Percentiles rank a stretch among this genome's conserved stretches.
These are phyloP conservation scores for Plantago major DNA, from an alignment of 257 asterid genomes.

Conservation along the genomic window DNA sequence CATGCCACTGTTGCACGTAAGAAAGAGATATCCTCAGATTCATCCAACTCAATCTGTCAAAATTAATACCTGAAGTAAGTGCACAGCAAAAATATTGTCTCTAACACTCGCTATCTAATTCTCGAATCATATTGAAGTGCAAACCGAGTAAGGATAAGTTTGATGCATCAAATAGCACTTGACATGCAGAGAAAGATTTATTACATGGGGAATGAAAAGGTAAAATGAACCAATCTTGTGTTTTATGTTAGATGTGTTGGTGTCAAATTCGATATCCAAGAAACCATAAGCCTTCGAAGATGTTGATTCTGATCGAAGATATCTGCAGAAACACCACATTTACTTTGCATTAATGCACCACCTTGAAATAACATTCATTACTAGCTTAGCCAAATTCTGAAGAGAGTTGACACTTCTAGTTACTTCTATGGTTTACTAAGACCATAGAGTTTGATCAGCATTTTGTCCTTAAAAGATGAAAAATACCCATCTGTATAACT, in stretches of 20 bases:
- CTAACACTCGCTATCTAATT: conserved; percentile 11
- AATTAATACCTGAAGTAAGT: conserved; percentile 20
- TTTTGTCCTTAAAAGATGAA: neutral
- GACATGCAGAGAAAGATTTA: conserved; percentile 16
- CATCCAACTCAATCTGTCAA: conserved; percentile 73
- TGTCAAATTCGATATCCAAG: conserved; percentile 52
- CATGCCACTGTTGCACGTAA: conserved; percentile 67
- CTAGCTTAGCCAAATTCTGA: neutral
- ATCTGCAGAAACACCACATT: conserved; percentile 40
- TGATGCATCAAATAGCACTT: neutral
- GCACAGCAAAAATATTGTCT: neutral
- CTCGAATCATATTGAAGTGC: conserved; percentile 2
- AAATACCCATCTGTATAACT: neutral
- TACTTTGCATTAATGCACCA: conserved; percentile 6
- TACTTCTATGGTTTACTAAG: neutral
- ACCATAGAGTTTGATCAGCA: conserved; percentile 2
- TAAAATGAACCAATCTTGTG: conserved; percentile 55
- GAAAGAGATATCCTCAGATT: conserved; percentile 57
- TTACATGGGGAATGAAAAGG: conserved; percentile 81
- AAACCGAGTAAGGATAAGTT: conserved; percentile 4
- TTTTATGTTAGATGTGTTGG: conserved; percentile 36
- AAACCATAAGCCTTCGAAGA: conserved; percentile 75
- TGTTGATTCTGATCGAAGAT: conserved; percentile 52
- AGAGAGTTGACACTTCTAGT: neutral
- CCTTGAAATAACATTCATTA: neutral